Conservation (phyloP, 345 rosid genomes). For the Hirschfeldia incana region DNA sequence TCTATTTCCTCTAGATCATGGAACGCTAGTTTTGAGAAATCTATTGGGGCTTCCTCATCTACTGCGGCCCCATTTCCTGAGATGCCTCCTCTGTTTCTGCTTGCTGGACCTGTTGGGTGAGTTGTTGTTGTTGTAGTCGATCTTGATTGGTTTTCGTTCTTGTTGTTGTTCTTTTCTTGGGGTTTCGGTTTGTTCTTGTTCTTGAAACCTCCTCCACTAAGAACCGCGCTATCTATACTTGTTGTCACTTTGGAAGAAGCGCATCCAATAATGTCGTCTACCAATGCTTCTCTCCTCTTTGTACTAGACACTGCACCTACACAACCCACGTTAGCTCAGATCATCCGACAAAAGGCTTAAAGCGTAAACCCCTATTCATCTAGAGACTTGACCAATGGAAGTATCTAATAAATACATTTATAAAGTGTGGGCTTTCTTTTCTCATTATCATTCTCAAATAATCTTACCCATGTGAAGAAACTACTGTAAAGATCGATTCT, state of each 20-base stretch:
- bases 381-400: not conserved
- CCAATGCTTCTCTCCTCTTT: constrained; percentile 60
- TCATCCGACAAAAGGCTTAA: not conserved
- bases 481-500: not conserved
- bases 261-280: constrained; percentile 72
- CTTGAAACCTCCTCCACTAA: constrained; percentile 49
- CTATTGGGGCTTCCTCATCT: constrained; percentile 49
- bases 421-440: no score
- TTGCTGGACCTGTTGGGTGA: constrained; percentile 41
- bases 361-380: constrained; percentile 7
- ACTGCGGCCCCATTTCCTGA: constrained; percentile 40
- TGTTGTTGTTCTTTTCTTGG: constrained; percentile 51
- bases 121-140: constrained; percentile 41
- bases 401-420: not conserved
- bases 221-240: constrained; percentile 45
- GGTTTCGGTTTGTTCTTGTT: constrained; percentile 56
- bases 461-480: no score
- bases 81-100: constrained; percentile 30
- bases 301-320: constrained; percentile 78
- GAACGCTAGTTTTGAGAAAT: constrained; percentile 52
- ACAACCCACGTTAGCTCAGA: constrained; percentile 10
- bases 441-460: no score
- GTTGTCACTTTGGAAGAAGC: constrained; percentile 71
- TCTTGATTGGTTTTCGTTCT: constrained; percentile 41
- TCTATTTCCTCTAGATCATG: constrained; percentile 58